A percentile compares a stretch with the other conserved stretches of the same genome.
Evolutionary conservation across 371 early-diverging fungal genomes (phyloP).

Genomic region (Rhizopus microsporus): DNA sequence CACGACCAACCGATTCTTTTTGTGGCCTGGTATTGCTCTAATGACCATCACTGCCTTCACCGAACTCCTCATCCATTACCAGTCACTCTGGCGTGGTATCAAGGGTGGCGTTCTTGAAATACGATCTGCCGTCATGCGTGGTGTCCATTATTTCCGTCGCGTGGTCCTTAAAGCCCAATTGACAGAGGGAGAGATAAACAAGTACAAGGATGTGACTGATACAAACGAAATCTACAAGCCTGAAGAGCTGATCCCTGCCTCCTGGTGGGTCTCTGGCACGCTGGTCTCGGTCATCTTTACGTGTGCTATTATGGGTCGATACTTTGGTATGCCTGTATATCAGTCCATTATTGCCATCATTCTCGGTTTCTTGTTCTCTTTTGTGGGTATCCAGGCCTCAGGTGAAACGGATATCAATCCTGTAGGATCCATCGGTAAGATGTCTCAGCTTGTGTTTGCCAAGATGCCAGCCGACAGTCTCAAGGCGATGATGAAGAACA

Average conservation of each 20-base stretch:
- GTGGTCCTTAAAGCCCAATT: slow-evolving; percentile 10
- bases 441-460: slow-evolving; percentile 63
- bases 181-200: slow-evolving; percentile 2
- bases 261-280: slow-evolving; percentile 64
- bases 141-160: slow-evolving; percentile 15
- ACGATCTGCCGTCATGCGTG: slow-evolving; percentile 9
- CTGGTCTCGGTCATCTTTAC: slow-evolving; percentile 61
- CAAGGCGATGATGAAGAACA: slow-evolving; percentile 46
- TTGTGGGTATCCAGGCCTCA: slow-evolving; percentile 69
- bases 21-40: slow-evolving; percentile 76
- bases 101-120: slow-evolving; percentile 38
- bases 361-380: slow-evolving; percentile 68
- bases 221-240: slow-evolving; percentile 32
- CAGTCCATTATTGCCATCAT: slow-evolving; percentile 60
- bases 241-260: slow-evolving; percentile 57
- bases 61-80: slow-evolving; percentile 60
- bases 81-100: slow-evolving; percentile 57
- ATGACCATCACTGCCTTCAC: slow-evolving; percentile 68
- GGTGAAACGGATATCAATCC: slow-evolving; percentile 76
- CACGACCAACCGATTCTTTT: slow-evolving; percentile 56
- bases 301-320: slow-evolving; percentile 57
- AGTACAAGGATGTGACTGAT: slow-evolving; percentile 9
- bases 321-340: slow-evolving; percentile 60
- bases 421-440: slow-evolving; percentile 61
- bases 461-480: slow-evolving; percentile 47